Evolutionary conservation across 1,139 yeast species (phyloP), one percentile per base, ranked within the genome.

Genomic region (Insectozyma bohioensis): DNA sequence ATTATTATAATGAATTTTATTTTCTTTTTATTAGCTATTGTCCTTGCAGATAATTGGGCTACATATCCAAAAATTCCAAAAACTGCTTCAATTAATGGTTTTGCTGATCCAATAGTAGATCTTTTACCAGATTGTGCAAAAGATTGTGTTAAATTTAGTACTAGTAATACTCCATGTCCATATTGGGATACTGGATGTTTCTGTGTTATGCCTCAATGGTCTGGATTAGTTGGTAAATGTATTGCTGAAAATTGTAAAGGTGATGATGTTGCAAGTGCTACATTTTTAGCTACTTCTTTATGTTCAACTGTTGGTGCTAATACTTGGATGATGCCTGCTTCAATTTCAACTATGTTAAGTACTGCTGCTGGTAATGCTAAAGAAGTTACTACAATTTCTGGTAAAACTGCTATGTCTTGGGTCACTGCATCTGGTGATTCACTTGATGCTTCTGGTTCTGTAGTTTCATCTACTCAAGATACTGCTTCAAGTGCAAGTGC

Each of bases 101-200:
- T 72, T 41, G 78, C 78, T 24, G 78, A 72, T 47, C 72, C 71
- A 20, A 63, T 72, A 34, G 58, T 63, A 47, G 56, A 43, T 33
- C 38, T 43, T 9, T 53, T 71, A 24, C 77, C 78, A 12, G 40
- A 48, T 2, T 72, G 78, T 52, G 78, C 77, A 30, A 48, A 60
- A 43, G 47, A 46, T 2, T 71, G 77, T 56, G 71, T 64, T n/a
- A 52, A 49, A 20, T 49, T 51, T 33, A 52, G 56, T 30, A 58
- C 67, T 19, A 54, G 55, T 4, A 50, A 51, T 28, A 65, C 72
- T 4, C 72, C 72, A 20, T 71, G 77, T 47, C 77, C 77, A 29
- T 69, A 70, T 57, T 71, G 77, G 77, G 77, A 71, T 43, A 66
- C 77, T 19, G 77, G 77, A 4, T 71, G 77, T 48, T 60, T 71